These are phyloP conservation scores for Cladosporium sp. DNA, from an alignment of 2,329 filamentous ascomycete species.

Conservation along the genomic window DNA sequence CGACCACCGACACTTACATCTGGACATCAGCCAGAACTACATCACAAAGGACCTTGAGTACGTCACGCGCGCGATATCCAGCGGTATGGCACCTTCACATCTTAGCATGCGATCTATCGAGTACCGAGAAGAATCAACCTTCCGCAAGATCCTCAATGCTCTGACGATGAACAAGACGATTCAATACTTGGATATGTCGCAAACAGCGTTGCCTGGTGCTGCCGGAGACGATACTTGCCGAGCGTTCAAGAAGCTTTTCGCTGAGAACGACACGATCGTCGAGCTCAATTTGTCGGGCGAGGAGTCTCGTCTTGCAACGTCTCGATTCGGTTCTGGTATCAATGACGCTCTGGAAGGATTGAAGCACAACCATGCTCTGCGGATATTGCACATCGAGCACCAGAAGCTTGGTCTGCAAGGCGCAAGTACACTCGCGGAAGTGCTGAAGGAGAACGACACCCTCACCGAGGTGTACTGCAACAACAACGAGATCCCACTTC, in stretches of 20 bases:
- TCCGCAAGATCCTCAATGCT: constrained; percentile 57
- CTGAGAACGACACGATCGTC: constrained; percentile 59
- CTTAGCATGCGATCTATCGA: constrained; percentile 64
- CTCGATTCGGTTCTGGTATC: constrained; percentile 61
- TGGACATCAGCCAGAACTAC: constrained; percentile 60
- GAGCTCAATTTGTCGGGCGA: constrained; percentile 66
- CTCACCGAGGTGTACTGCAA: constrained; percentile 63
- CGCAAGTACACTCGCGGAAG: constrained; percentile 62
- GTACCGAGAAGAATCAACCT: constrained; percentile 59
- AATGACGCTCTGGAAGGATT: constrained; percentile 60
- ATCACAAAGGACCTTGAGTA: constrained; percentile 48
- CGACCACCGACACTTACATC: constrained; percentile 50
- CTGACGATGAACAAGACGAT: constrained; percentile 58
- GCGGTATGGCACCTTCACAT: constrained; percentile 53
- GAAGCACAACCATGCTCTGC: constrained; percentile 56
- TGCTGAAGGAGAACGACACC: constrained; percentile 57
- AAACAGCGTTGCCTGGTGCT: constrained; percentile 63
- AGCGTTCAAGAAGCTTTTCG: constrained; percentile 57
- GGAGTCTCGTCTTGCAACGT: constrained; percentile 63
- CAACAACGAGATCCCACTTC: constrained; percentile 65
- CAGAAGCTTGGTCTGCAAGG: constrained; percentile 65
- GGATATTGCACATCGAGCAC: constrained; percentile 57
- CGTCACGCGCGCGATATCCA: constrained; percentile 47
- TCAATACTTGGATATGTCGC: constrained; percentile 61
- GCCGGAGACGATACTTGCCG: constrained; percentile 61